Evolutionary conservation across 345 rosid species (phyloP).

Genomic region (Turnera subulata): DNA sequence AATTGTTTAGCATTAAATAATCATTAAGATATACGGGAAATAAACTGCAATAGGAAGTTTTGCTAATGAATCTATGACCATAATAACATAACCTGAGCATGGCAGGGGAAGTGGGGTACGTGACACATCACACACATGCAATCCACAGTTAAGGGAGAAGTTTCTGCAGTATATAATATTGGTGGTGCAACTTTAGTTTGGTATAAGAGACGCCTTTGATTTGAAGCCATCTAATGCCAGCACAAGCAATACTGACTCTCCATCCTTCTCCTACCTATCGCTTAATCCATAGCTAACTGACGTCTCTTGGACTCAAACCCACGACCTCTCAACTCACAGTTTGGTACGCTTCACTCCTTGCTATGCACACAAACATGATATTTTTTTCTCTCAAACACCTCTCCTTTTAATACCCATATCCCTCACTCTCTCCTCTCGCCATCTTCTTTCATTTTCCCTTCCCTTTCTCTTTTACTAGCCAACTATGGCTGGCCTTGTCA

Average conservation of each 20-base stretch:
- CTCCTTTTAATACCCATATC: constrained; percentile 4
- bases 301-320: constrained; percentile 63
- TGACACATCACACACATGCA: too few species aligned
- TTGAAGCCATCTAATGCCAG: constrained; percentile 24
- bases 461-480: constrained; percentile 10
- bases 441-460: constrained; percentile 19
- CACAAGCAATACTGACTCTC: constrained; percentile 9
- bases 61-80: too few species aligned
- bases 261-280: constrained; percentile 10
- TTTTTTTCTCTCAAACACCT: too few species aligned
- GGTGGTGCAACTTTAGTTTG: not conserved
- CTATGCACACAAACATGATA: constrained; percentile 5
- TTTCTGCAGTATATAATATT: not conserved
- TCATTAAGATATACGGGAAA: too few species aligned
- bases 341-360: constrained; percentile 43
- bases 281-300: constrained; percentile 30
- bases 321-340: constrained; percentile 81
- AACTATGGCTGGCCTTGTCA: constrained; percentile 52
- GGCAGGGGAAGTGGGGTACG: not conserved
- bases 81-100: too few species aligned
- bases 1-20: too few species aligned
- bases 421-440: constrained; percentile 20
- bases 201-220: constrained; percentile 22
- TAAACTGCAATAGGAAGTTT: too few species aligned
- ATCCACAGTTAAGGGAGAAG: not conserved